phyloP scores from a whole-genome alignment of 202 grass and related monocot genomes.

The Setaria viridis region DNA sequence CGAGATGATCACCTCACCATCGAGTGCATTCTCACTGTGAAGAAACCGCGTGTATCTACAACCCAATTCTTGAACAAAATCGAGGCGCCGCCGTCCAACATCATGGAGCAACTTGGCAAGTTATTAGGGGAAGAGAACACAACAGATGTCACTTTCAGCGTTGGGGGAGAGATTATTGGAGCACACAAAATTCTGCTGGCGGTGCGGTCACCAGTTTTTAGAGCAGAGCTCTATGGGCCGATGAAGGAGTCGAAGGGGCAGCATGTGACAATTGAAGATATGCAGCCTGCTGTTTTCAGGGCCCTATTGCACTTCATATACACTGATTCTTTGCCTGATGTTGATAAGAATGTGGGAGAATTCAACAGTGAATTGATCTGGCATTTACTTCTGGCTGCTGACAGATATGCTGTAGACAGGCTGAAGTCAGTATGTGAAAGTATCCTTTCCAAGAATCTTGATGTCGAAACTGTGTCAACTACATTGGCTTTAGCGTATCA shows the following conservation, averaged over 20 bases:
- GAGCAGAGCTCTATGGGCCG: slow-evolving; percentile 2
- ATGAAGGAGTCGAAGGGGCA: neutral
- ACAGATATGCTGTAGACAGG: neutral
- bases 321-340: slow-evolving; percentile 10
- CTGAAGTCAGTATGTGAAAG: neutral
- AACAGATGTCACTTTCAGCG: neutral
- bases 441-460: neutral
- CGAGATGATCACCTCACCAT: neutral
- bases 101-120: neutral
- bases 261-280: neutral
- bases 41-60: neutral
- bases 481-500: slow-evolving; percentile 8
- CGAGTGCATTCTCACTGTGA: neutral
- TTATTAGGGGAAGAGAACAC: neutral
- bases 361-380: neutral
- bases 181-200: neutral
- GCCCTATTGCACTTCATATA: slow-evolving; percentile 2
- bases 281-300: neutral
- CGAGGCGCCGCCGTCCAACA: neutral
- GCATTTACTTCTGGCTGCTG: neutral
- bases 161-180: neutral
- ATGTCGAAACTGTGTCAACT: neutral
- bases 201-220: slow-evolving; percentile 8
- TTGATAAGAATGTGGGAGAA: neutral
- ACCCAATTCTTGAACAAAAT: neutral